Base-by-base conservation (phyloP, 129 eudicot genomes). In the Arctium lappa region DNA sequence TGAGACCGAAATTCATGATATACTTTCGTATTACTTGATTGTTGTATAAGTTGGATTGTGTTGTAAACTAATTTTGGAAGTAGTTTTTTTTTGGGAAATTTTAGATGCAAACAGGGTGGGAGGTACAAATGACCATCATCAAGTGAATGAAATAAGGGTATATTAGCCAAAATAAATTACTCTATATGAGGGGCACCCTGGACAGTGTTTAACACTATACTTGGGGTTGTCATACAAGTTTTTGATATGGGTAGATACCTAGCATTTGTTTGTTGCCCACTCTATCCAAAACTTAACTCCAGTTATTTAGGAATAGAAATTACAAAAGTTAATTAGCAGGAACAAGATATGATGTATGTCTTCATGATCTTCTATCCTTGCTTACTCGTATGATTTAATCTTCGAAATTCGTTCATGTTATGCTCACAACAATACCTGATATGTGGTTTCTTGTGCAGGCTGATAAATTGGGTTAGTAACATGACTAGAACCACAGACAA, bases 391-490 rank as follows among this genome's bases (percentile, higher is more conserved):
- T 9, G 11, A 16, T 50, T 2, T 27, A 5, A 9, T 33, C 1
- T 79, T 75, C 16, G 2, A 6, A 33, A 22, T 44, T 73, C 27
- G 16, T 73, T 29, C 27, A 12, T 37, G n/a, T 1, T 44, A 37
- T 73, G 79, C 36, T 81, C 9, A 39, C 42, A 29, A 33, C 44
- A 30, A 8, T 39, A 39, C 34, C 8, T 74, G 31, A 22, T 39
- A 10, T 31, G 29, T 72, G 2, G 48, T 71, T 73, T 32, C 62
- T 75, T 81, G 16, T 80, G 81, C 91, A 92, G 94, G 97, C 94
- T 66, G 94, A 92, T n/a, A 78, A 87, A 85, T 66, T 92, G 97
- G 97, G 97, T 92, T 72, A 88, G 83, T 82, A 85, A 83, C 83
- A 92, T 90, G 97, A 92, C 88, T 80, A 90, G 82, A 81, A 81